These are phyloP conservation scores for Globisporangium splendens DNA, from an alignment of 352 stramenopile genomes.

Conservation along the genomic window DNA sequence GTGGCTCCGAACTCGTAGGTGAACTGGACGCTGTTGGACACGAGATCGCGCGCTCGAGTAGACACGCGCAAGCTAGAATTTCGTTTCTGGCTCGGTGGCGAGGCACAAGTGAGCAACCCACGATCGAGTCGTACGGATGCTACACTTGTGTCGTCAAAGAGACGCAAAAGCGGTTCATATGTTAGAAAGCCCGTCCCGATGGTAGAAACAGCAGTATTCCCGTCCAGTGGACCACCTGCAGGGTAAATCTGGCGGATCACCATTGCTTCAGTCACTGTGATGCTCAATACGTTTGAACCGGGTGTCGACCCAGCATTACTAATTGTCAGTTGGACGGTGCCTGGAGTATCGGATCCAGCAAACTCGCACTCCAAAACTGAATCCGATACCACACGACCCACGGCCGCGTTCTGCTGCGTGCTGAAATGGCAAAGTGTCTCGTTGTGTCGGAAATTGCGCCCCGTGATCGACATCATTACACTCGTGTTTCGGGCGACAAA, in stretches of 20 bases:
- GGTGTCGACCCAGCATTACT: not conserved
- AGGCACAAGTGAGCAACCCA: not conserved
- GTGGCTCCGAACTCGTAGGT: not conserved
- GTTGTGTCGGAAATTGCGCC: not conserved
- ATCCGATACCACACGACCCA: conserved; percentile 6
- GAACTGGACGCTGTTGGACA: conserved; percentile 4
- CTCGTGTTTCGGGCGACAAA: not conserved
- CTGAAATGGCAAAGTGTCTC: conserved; percentile 3
- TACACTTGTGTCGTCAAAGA: conserved; percentile 3
- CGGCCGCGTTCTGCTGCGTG: not conserved
- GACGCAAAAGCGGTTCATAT: conserved; percentile 8
- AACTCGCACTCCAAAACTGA: not conserved
- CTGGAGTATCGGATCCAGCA: not conserved
- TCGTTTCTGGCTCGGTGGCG: not conserved
- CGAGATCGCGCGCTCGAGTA: not conserved
- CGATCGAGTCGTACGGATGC: not conserved
- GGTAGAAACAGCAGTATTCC: conserved; percentile 1
- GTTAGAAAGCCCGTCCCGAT: not conserved
- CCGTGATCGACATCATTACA: not conserved
- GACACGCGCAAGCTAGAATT: not conserved
- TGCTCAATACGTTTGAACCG: not conserved
- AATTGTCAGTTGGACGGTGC: not conserved
- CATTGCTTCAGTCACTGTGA: conserved; percentile 3
- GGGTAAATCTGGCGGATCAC: conserved; percentile 2
- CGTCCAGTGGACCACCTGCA: not conserved